Base-by-base conservation (phyloP, 441 rosid species). In the Euphorbia schlechtendalii region DNA sequence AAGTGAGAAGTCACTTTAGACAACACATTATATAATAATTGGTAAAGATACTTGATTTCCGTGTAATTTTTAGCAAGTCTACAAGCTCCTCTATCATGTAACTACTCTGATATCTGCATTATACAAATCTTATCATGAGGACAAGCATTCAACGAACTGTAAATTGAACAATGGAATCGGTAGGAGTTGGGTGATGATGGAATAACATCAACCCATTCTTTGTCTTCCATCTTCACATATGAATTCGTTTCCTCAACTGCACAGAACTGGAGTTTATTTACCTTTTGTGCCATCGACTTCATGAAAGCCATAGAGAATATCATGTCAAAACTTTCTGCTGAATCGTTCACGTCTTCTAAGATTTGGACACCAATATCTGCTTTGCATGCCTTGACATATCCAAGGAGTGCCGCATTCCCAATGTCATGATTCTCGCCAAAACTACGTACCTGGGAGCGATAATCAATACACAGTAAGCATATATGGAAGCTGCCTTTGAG, bases 331-430 rank as follows among this genome's bases (percentile, higher is more conserved):
- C 75, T 74, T 63, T 78, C 82, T 61, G 81, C 80, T 0, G 60
- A 24, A 59, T 25, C 72, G 9, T 67, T 46, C 49, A 43, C n/a
- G 21, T 78, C 78, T 74, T 65, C 78, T 0, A 40, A 69, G 27
- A 82, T 25, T 71, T 81, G 89, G 65, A 90, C 22, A 43, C 96
- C 98, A 17, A 83, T 53, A 58, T 88, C 89, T 2, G 86, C 84
- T 60, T 74, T 66, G 56, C 69, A 71, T 6, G 82, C 63, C 12
- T 80, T 57, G 20, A 73, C 79, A 30, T 75, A 79, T 62, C 91
- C 98, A 63, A 79, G 74, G 14, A 88, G 80, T 41, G 79, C 63
- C 22, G 81, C 71, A 67, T 66, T 83, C 58, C 80, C 68, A 56
- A 55, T 6, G n/a, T 60, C 38, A 38, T 32, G 25, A 34, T 40